Percentiles rank a stretch among this genome's conserved stretches.
Evolutionary conservation across 148 eudicot species (phyloP).

Genomic region (Camellia sinensis): DNA sequence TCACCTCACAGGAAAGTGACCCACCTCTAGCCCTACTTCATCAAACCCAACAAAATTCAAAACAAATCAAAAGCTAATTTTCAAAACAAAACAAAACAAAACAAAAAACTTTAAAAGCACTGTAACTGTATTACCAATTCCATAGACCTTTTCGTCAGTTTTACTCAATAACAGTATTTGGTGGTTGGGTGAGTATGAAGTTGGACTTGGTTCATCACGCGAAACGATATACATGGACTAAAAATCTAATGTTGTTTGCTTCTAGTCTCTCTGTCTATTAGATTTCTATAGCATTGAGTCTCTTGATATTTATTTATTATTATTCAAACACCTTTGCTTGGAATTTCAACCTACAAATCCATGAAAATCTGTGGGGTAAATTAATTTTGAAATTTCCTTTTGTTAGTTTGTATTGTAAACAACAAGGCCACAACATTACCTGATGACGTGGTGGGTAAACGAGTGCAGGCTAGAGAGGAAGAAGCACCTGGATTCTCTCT

Average conservation of each 20-base stretch:
- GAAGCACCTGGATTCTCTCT: constrained; percentile 31
- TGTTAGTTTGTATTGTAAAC: background rate
- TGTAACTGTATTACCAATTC: background rate
- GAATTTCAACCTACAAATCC: background rate
- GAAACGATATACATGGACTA: background rate
- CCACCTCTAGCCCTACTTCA: constrained; percentile 60
- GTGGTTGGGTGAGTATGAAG: constrained; percentile 13
- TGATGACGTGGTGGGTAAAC: constrained; percentile 29
- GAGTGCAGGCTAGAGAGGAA: constrained; percentile 19
- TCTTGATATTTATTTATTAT: too few species aligned
- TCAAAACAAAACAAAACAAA: background rate
- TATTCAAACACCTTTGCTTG: background rate
- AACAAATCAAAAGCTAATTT: background rate
- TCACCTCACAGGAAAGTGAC: constrained; percentile 71
- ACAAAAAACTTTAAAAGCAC: background rate
- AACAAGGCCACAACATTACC: constrained; percentile 24
- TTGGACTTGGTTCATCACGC: background rate
- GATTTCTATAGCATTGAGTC: too few species aligned
- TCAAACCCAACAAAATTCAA: background rate
- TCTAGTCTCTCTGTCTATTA: too few species aligned
- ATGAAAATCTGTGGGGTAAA: background rate
- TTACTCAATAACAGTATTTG: constrained; percentile 44
- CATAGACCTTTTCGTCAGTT: constrained; percentile 23
- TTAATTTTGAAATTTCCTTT: background rate
- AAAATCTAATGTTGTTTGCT: too few species aligned